Percentiles rank a stretch among this genome's conserved stretches.
Conservation (phyloP, 2,329 filamentous ascomycete genomes). For the Fusarium euwallaceae region DNA sequence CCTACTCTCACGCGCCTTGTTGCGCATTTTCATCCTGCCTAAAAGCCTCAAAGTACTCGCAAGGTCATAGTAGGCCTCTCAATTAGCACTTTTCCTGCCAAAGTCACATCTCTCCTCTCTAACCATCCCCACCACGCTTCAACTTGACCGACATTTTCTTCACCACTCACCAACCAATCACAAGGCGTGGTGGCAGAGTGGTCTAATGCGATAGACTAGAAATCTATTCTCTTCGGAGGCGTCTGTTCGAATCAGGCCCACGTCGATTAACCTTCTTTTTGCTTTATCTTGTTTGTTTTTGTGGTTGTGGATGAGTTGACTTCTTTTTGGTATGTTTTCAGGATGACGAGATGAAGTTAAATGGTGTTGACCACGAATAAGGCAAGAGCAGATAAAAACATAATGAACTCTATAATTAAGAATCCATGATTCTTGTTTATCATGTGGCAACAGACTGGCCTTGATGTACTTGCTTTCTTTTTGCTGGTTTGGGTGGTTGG, state of each 20-base stretch:
- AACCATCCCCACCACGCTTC: background rate
- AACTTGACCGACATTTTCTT: background rate
- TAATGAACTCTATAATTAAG: too few species aligned
- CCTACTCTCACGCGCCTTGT: background rate
- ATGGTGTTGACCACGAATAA: too few species aligned
- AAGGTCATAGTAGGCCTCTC: background rate
- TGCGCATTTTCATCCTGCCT: too few species aligned
- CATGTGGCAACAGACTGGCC: too few species aligned
- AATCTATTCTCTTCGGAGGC: background rate
- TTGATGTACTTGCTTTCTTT: background rate
- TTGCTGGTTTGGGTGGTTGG: background rate
- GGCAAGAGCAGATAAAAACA: too few species aligned
- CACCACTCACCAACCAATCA: background rate
- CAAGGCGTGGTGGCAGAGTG: background rate
- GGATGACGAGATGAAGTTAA: too few species aligned
- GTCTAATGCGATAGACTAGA: background rate
- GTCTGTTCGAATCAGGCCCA: background rate
- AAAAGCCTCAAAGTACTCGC: background rate
- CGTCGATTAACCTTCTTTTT: background rate
- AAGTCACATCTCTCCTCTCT: background rate
- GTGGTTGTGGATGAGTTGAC: background rate
- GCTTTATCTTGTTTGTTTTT: background rate
- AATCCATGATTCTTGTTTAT: too few species aligned
- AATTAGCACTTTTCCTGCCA: background rate
- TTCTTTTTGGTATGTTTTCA: too few species aligned